Evolutionary conservation across 2,329 filamentous ascomycete genomes (phyloP).

Genomic region (Cladophialophora carrionii): DNA sequence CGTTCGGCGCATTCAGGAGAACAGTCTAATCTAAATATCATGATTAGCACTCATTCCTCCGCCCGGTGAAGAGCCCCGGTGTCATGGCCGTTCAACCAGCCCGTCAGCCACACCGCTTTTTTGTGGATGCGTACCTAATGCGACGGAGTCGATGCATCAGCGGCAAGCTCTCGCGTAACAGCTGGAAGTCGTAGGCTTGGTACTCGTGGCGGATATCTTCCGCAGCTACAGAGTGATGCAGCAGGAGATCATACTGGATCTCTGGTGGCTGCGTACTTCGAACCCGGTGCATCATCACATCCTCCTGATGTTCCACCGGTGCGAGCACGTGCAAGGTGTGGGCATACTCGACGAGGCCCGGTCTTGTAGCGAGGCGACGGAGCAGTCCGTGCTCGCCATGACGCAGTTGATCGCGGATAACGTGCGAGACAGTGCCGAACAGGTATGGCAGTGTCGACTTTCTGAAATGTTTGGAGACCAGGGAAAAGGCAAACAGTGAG

Average conservation of each 20-base stretch:
- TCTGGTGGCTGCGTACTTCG: not conserved
- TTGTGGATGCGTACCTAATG: slow-evolving; percentile 25
- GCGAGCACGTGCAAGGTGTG: slow-evolving; percentile 25
- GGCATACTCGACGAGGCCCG: slow-evolving; percentile 27
- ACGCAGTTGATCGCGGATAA: slow-evolving; percentile 24
- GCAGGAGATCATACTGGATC: not conserved
- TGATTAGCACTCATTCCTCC: not conserved
- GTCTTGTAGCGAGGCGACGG: slow-evolving; percentile 18
- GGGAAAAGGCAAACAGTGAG: slow-evolving; percentile 24
- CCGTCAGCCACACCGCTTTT: no score
- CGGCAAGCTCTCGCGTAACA: slow-evolving; percentile 19
- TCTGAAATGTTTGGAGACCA: slow-evolving; percentile 27
- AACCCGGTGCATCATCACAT: slow-evolving; percentile 4
- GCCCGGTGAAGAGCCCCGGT: no score
- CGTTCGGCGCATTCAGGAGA: slow-evolving; percentile 21
- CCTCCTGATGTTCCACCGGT: slow-evolving; percentile 5
- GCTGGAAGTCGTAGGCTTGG: slow-evolving; percentile 13
- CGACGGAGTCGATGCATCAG: slow-evolving; percentile 31
- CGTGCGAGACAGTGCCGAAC: slow-evolving; percentile 28
- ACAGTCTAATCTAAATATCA: slow-evolving; percentile 26
- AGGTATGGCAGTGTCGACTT: slow-evolving; percentile 29
- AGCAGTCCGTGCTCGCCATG: slow-evolving; percentile 19
- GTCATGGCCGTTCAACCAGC: not conserved
- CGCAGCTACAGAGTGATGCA: not conserved
- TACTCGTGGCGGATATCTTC: slow-evolving; percentile 1